Percentiles rank a stretch among this genome's conserved stretches.
Conservation (phyloP, 2,329 filamentous ascomycete species). For the Raffaelea albimanens region DNA sequence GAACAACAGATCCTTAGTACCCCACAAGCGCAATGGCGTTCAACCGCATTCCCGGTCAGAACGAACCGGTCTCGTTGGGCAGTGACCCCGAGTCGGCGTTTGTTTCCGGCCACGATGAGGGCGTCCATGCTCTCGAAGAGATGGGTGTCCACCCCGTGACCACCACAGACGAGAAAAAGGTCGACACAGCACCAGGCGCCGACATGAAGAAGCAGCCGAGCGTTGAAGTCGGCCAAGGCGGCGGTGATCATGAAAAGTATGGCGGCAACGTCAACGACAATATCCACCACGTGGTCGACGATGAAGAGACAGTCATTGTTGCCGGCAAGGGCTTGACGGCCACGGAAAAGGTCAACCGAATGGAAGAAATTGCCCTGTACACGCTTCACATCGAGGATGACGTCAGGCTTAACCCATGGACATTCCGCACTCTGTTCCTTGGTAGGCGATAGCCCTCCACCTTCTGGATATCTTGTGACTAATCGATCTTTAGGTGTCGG, state of each 20-base stretch:
- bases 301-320: background rate
- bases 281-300: background rate
- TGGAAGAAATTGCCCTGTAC: background rate
- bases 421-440: background rate
- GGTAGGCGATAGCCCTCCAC: background rate
- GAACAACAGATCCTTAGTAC: no score
- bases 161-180: no score
- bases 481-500: slow-evolving; percentile 4
- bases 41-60: background rate
- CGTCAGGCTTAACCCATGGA: background rate
- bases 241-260: background rate
- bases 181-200: no score
- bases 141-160: background rate
- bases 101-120: background rate
- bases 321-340: background rate
- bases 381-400: background rate
- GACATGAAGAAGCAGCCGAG: no score
- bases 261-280: background rate
- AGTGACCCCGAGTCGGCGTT: background rate
- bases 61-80: background rate
- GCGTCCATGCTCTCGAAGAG: background rate
- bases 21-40: background rate
- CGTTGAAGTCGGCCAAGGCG: no score
- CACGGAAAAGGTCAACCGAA: background rate
- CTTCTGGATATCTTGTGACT: background rate